A percentile compares a stretch with the other conserved stretches of the same genome.
These are phyloP conservation scores for Trichophyton benhamiae DNA, from an alignment of 2,329 filamentous ascomycete species.

Conservation along the genomic window DNA sequence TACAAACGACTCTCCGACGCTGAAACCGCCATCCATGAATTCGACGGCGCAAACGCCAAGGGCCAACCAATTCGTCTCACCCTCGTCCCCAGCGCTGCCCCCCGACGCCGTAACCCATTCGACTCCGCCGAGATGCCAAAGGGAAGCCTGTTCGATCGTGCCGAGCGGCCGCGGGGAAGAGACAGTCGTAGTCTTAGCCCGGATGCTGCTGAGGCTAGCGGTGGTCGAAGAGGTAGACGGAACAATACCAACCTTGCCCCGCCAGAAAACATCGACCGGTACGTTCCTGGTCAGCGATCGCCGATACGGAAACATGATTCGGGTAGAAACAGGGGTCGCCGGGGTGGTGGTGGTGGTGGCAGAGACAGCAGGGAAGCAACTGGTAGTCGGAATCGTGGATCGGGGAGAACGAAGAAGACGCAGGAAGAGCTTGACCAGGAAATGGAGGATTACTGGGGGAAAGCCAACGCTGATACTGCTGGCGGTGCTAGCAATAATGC, in stretches of 20 bases:
- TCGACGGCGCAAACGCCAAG: slow-evolving; percentile 81
- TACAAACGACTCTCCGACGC: slow-evolving; percentile 64
- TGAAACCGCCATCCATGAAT: slow-evolving; percentile 61
- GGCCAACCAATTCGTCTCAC: slow-evolving; percentile 70
- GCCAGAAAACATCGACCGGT: slow-evolving; percentile 63
- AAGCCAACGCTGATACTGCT: slow-evolving; percentile 29
- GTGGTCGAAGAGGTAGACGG: slow-evolving; percentile 37
- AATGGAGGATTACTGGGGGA: slow-evolving; percentile 85
- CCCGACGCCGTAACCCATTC: slow-evolving; percentile 33
- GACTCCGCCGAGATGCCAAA: slow-evolving; percentile 39
- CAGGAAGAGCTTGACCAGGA: slow-evolving; percentile 89
- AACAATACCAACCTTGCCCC: slow-evolving; percentile 43
- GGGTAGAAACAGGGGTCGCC: slow-evolving; percentile 40
- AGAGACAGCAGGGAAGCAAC: slow-evolving; percentile 27
- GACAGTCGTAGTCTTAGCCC: slow-evolving; percentile 34
- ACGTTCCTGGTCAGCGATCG: slow-evolving; percentile 51
- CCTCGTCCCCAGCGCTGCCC: slow-evolving; percentile 39
- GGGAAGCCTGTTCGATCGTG: slow-evolving; percentile 55
- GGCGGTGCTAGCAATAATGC: slow-evolving; percentile 1
- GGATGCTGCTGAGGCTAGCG: slow-evolving; percentile 25
- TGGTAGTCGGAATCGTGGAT: slow-evolving; percentile 33
- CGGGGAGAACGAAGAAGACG: slow-evolving; percentile 61
- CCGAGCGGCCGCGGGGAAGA: slow-evolving; percentile 36
- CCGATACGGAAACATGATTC: slow-evolving; percentile 34
- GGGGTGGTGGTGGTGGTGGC: slow-evolving; percentile 37